Conservation (phyloP, 192 early-diverging fungal genomes). For the Fimicolochytrium jonesii region DNA sequence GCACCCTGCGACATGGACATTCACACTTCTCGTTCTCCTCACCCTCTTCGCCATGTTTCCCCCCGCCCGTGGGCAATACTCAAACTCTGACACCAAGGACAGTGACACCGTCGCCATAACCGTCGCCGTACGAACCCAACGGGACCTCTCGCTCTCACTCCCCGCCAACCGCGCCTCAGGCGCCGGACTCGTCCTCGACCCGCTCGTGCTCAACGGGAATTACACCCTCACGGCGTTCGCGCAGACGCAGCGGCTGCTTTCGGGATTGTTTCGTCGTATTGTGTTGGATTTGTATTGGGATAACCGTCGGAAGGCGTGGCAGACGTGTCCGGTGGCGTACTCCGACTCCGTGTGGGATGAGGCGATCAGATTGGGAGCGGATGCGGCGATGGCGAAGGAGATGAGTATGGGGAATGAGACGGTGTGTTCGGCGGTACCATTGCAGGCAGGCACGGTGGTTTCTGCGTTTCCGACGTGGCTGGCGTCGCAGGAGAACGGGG, state of each 20-base stretch:
- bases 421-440: neutral
- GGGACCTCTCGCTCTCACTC: constrained; percentile 10
- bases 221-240: constrained; percentile 3
- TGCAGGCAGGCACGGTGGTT: neutral
- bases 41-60: too few relatives aligned
- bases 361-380: neutral
- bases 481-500: neutral
- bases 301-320: constrained; percentile 1
- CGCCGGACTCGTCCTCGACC: neutral
- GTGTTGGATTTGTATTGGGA: constrained; percentile 25
- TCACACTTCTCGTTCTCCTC: too few relatives aligned
- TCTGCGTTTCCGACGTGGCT: neutral
- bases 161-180: constrained; percentile 13
- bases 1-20: too few relatives aligned
- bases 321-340: constrained; percentile 15
- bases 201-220: neutral
- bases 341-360: neutral
- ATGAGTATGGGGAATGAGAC: too few relatives aligned
- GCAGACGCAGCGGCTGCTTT: neutral
- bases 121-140: constrained; percentile 18
- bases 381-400: too few relatives aligned
- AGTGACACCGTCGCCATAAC: too few relatives aligned
- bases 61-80: too few relatives aligned
- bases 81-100: too few relatives aligned
- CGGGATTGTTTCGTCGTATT: neutral